These are phyloP conservation scores for Phaffomyces antillensis DNA, from an alignment of 805 yeast species.

Conservation along the genomic window DNA sequence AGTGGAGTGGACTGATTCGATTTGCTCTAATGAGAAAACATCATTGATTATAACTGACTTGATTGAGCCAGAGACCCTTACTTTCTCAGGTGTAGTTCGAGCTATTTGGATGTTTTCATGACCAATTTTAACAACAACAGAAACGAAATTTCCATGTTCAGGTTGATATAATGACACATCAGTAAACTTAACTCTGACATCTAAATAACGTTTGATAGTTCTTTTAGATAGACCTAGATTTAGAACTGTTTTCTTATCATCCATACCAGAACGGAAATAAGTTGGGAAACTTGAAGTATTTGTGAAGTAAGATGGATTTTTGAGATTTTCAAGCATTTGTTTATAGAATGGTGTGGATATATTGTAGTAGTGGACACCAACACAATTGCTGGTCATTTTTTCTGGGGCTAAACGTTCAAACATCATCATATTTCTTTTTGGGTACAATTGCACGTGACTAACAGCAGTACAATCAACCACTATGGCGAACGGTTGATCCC, in stretches of 20 bases:
- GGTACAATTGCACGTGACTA: conserved; percentile 23
- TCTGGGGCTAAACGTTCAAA: conserved; percentile 44
- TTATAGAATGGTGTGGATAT: conserved; percentile 24
- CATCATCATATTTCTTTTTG: conserved; percentile 27
- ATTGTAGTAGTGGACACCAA: conserved; percentile 42
- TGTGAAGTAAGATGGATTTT: conserved; percentile 13
- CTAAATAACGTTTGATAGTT: conserved; percentile 36
- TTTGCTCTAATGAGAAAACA: conserved; percentile 33
- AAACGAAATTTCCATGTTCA: conserved; percentile 41
- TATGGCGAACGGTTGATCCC: conserved; percentile 60
- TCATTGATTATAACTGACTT: conserved; percentile 34
- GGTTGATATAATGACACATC: conserved; percentile 48
- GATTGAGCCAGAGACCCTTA: conserved; percentile 30
- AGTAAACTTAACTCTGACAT: conserved; percentile 43
- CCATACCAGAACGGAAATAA: conserved; percentile 38
- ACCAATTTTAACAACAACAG: conserved; percentile 64
- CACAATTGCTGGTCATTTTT: conserved; percentile 44
- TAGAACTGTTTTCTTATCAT: conserved; percentile 36
- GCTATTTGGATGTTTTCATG: conserved; percentile 56
- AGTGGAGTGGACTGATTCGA: conserved; percentile 35
- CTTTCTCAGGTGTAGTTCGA: conserved; percentile 35
- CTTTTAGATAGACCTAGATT: conserved; percentile 38
- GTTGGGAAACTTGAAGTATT: conserved; percentile 16
- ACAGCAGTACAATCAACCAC: conserved; percentile 68
- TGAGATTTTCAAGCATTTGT: conserved; percentile 20